Conservation (phyloP, 306 rosid species). For the Prunus kanzakura region DNA sequence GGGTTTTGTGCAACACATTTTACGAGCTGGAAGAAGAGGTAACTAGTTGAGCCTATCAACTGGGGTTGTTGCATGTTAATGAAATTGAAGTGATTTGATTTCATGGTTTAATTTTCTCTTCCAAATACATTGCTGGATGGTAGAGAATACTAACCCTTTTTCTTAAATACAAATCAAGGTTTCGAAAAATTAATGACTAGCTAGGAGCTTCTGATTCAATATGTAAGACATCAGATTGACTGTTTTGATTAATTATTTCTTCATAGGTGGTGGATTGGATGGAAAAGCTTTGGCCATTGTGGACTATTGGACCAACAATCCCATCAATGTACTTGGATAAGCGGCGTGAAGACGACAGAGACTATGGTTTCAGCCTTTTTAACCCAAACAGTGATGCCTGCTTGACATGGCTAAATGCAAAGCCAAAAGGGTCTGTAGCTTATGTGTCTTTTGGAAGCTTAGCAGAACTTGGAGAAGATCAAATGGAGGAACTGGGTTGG, state of each 20-base stretch:
- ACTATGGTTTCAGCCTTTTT: conserved; percentile 24
- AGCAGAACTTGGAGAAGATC: conserved; percentile 13
- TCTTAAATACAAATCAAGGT: neutral
- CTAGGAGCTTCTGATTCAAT: too few relatives aligned
- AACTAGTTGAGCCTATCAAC: neutral
- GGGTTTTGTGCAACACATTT: conserved; percentile 33
- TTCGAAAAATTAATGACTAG: too few relatives aligned
- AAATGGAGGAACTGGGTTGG: conserved; percentile 21
- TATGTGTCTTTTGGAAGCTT: conserved; percentile 35
- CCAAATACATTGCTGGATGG: neutral
- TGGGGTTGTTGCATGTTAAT: neutral
- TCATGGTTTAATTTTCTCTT: neutral
- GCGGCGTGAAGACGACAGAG: conserved; percentile 26
- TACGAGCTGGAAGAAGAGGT: conserved; percentile 36
- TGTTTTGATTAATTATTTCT: too few relatives aligned
- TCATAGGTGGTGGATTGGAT: conserved; percentile 30
- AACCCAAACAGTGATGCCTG: conserved; percentile 24
- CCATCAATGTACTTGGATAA: conserved; percentile 41
- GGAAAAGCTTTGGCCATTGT: conserved; percentile 32
- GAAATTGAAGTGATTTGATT: neutral
- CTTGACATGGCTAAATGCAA: conserved; percentile 30
- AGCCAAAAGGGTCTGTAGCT: conserved; percentile 26
- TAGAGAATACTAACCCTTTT: neutral
- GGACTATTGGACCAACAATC: conserved; percentile 40
- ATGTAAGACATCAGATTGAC: too few relatives aligned